Percentiles rank a stretch among this genome's conserved stretches.
Conservation (phyloP, 2,329 filamentous ascomycete genomes). For the Thielaviopsis populi region DNA sequence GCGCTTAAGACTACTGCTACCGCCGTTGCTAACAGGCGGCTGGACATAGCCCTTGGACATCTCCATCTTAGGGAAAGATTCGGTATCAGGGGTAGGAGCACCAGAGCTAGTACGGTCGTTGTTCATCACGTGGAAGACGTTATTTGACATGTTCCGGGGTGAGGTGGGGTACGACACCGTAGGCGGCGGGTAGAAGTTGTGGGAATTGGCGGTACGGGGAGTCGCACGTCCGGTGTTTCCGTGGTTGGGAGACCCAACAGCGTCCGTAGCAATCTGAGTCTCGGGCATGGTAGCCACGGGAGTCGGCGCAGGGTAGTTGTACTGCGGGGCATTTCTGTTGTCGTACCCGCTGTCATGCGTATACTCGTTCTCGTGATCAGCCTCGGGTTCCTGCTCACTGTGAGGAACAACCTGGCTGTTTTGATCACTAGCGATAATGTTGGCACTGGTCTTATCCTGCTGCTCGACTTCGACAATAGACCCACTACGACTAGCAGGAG, state of each 20-base stretch:
- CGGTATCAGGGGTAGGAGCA: slow-evolving; percentile 50
- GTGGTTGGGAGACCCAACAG: slow-evolving; percentile 57
- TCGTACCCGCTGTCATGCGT: slow-evolving; percentile 70
- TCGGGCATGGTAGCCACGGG: slow-evolving; percentile 54
- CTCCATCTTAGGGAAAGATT: slow-evolving; percentile 53
- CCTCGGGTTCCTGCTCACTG: slow-evolving; percentile 47
- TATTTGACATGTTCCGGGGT: slow-evolving; percentile 60
- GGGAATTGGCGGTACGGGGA: slow-evolving; percentile 59
- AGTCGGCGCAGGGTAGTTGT: slow-evolving; percentile 60
- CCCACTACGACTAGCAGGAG: slow-evolving; percentile 45
- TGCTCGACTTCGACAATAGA: slow-evolving; percentile 13
- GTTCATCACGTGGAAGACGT: slow-evolving; percentile 78
- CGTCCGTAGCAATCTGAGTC: slow-evolving; percentile 66
- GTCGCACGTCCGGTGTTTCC: slow-evolving; percentile 63
- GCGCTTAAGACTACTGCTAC: slow-evolving; percentile 29
- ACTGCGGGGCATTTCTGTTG: slow-evolving; percentile 48
- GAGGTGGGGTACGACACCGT: slow-evolving; percentile 61
- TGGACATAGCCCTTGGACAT: slow-evolving; percentile 49
- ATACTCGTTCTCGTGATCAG: slow-evolving; percentile 70
- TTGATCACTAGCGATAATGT: slow-evolving; percentile 39
- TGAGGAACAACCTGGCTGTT: slow-evolving; percentile 40
- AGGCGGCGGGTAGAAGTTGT: slow-evolving; percentile 53
- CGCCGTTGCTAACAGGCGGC: slow-evolving; percentile 49
- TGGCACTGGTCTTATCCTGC: slow-evolving; percentile 51
- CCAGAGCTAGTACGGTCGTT: slow-evolving; percentile 51